Evolutionary conservation across 192 early-diverging fungal species (phyloP).

Genomic region (Mortierella claussenii): DNA sequence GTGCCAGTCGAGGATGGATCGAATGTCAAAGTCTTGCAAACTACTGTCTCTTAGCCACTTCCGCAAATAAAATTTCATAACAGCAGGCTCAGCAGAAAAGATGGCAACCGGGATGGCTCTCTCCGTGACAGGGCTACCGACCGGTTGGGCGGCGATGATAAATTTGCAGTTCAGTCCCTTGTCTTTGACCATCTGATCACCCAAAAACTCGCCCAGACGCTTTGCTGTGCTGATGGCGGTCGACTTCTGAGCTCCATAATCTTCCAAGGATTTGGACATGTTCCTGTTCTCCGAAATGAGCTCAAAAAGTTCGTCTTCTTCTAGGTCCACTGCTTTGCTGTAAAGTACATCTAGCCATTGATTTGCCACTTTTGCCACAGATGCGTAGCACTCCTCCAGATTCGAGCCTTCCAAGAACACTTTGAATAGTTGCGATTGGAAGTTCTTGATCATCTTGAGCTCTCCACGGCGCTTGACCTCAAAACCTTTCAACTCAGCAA

Average conservation of each 20-base stretch:
- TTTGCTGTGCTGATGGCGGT: constrained; percentile 96
- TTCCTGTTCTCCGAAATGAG: constrained; percentile 97
- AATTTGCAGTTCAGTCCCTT: constrained; percentile 96
- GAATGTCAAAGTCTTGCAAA: constrained; percentile 84
- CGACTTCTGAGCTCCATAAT: constrained; percentile 94
- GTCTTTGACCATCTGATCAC: constrained; percentile 98
- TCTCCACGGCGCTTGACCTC: constrained; percentile 99
- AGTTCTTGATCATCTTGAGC: constrained; percentile 97
- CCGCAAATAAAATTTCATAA: constrained; percentile 83
- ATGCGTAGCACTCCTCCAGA: constrained; percentile 87
- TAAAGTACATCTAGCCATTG: constrained; percentile 96
- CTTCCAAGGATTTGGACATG: constrained; percentile 94
- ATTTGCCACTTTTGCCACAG: constrained; percentile 90
- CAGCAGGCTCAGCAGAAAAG: constrained; percentile 84
- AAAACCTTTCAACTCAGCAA: constrained; percentile 98
- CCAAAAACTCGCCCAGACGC: constrained; percentile 95
- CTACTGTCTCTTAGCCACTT: constrained; percentile 92
- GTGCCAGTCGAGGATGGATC: constrained; percentile 94
- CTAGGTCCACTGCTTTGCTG: constrained; percentile 80
- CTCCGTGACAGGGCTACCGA: constrained; percentile 87
- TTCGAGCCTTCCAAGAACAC: constrained; percentile 91
- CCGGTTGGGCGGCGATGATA: constrained; percentile 88
- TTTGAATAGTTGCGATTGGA: constrained; percentile 94
- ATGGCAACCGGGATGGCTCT: constrained; percentile 96
- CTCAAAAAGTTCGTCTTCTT: constrained; percentile 92